Evolutionary conservation across 164 flowering plant species (phyloP).

Genomic region (Liriodendron chinense): DNA sequence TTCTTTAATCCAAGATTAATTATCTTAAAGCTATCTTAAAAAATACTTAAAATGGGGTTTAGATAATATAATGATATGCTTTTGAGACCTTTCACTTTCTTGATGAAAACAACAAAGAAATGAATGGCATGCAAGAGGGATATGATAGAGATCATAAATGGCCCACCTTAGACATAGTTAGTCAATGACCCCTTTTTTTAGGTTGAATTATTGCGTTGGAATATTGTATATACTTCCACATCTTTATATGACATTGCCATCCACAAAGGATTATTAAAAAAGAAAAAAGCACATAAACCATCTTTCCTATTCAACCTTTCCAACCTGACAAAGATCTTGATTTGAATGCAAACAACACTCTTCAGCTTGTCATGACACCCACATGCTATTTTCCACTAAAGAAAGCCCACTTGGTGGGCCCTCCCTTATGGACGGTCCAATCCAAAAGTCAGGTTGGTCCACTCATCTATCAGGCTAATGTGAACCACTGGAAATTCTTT

Average conservation of each 20-base stretch:
- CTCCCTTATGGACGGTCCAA: neutral
- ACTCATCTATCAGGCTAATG: neutral
- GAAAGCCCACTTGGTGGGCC: neutral
- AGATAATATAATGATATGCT: neutral
- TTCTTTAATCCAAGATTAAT: neutral
- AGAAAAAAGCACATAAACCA: neutral
- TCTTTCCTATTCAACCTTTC: neutral
- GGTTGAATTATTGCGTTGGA: conserved; percentile 7
- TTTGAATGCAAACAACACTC: neutral
- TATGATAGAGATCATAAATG: neutral
- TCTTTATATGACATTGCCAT: neutral
- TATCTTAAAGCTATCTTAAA: neutral
- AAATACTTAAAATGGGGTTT: neutral
- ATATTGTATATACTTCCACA: neutral
- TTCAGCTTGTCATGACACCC: neutral
- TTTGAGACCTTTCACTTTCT: neutral
- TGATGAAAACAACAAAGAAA: neutral
- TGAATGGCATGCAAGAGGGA: neutral
- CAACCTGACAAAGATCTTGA: neutral
- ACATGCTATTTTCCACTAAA: neutral
- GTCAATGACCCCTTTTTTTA: neutral
- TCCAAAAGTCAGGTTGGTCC: neutral
- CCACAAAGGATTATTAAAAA: neutral
- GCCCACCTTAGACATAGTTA: neutral
- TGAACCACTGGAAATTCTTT: neutral